These are phyloP conservation scores for Endothia cerciana DNA, from an alignment of 2,329 filamentous ascomycete species.

Conservation along the genomic window DNA sequence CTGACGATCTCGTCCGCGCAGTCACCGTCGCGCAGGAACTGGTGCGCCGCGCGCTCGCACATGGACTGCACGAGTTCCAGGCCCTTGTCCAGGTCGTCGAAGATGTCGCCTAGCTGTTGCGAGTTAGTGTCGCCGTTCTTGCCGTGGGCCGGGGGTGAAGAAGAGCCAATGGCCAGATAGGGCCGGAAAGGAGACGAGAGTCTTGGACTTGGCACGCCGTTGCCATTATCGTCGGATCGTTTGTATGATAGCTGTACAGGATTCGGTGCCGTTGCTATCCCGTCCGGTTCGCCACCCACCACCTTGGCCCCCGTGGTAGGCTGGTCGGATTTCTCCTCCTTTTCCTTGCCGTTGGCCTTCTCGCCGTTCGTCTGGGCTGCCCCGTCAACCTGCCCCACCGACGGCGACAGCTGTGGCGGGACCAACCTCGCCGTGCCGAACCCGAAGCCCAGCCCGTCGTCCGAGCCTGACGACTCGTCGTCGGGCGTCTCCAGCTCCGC, in stretches of 20 bases:
- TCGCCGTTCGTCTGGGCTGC: background rate
- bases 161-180: constrained; percentile 26
- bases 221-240: constrained; percentile 2
- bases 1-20: constrained; percentile 76
- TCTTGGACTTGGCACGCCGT: constrained; percentile 3
- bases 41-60: constrained; percentile 86
- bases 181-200: constrained; percentile 23
- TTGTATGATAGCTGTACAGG: constrained; percentile 3
- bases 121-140: constrained; percentile 34
- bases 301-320: constrained; percentile 34
- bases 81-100: constrained; percentile 76
- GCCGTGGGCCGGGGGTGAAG: constrained; percentile 25
- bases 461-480: constrained; percentile 47
- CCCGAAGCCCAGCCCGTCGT: constrained; percentile 29
- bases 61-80: constrained; percentile 80
- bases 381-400: constrained; percentile 1
- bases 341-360: constrained; percentile 15
- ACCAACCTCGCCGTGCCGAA: constrained; percentile 27
- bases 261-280: constrained; percentile 29
- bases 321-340: constrained; percentile 30
- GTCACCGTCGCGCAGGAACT: constrained; percentile 85
- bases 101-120: constrained; percentile 52
- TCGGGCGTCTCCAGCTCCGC: constrained; percentile 62
- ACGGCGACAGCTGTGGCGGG: constrained; percentile 10
- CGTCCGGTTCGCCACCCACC: constrained; percentile 14